A percentile compares a stretch with the other conserved stretches of the same genome.
phyloP scores from a whole-genome alignment of 768 basidiomycete species.

The Phanerochaete carnosa region DNA sequence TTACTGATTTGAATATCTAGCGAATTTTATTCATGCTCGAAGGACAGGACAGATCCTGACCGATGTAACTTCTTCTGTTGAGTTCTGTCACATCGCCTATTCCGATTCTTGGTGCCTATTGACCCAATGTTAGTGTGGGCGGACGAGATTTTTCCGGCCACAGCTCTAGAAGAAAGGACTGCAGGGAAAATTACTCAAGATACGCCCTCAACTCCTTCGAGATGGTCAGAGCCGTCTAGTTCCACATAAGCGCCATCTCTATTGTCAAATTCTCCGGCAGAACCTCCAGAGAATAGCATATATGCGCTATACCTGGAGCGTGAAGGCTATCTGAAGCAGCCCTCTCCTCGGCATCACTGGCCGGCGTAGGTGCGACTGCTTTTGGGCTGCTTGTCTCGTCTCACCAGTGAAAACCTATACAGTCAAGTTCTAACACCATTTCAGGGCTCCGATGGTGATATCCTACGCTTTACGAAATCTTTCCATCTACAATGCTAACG shows the following conservation, averaged over 20 bases:
- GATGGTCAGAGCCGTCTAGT: neutral
- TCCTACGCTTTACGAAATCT: neutral
- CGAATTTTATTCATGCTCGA: constrained; percentile 2
- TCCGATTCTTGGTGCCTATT: neutral
- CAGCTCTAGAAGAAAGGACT: neutral
- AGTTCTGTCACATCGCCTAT: neutral
- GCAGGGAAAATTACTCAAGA: neutral
- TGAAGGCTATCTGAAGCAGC: neutral
- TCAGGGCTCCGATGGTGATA: neutral
- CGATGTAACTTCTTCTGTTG: constrained; percentile 5
- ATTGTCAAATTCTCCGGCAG: too few relatives aligned
- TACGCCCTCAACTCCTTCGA: neutral
- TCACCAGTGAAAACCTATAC: neutral
- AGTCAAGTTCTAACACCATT: neutral
- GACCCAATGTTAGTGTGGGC: neutral
- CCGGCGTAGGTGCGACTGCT: neutral
- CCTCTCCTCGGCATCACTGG: neutral
- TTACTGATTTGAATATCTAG: neutral
- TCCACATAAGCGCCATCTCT: neutral
- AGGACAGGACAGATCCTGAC: neutral
- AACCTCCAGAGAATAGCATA: constrained; percentile 1
- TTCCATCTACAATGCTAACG: neutral
- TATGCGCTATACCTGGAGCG: neutral
- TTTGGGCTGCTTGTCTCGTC: neutral
- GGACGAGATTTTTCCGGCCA: neutral